Conservation (phyloP, 345 rosid species). For the Chamaenerion angustifolium region DNA sequence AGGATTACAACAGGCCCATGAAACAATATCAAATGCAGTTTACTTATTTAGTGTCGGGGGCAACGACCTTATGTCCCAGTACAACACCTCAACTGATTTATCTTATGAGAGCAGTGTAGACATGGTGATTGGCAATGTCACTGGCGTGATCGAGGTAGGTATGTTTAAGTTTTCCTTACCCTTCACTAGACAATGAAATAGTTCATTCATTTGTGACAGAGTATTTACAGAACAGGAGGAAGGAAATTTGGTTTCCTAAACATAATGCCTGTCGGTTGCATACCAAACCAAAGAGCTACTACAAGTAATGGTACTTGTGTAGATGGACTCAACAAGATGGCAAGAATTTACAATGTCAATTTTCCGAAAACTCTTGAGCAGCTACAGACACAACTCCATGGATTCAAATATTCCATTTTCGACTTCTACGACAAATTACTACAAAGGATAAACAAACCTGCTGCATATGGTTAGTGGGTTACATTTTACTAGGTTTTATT, state of each 20-base stretch:
- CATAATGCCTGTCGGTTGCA: conserved; percentile 13
- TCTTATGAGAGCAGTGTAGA: not conserved
- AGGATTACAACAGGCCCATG: conserved; percentile 4
- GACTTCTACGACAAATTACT: conserved; percentile 3
- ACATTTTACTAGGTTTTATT: too few species aligned
- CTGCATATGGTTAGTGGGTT: conserved; percentile 9
- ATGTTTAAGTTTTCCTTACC: not conserved
- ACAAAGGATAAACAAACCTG: conserved; percentile 8
- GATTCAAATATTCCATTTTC: conserved; percentile 7
- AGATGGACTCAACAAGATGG: not conserved
- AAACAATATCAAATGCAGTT: conserved; percentile 8
- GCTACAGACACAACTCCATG: conserved; percentile 1
- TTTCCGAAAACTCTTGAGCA: not conserved
- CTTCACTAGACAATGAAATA: not conserved
- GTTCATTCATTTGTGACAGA: conserved; percentile 10
- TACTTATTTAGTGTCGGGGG: conserved; percentile 14
- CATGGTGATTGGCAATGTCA: conserved; percentile 18
- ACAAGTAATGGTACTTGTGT: not conserved
- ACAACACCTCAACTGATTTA: conserved; percentile 4
- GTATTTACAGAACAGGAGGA: conserved; percentile 12
- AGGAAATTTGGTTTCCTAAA: conserved; percentile 16
- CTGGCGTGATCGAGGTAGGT: conserved; percentile 8
- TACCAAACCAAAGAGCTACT: not conserved
- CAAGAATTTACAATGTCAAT: conserved; percentile 8
- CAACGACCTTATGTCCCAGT: conserved; percentile 4